These are phyloP conservation scores for Podospora comata DNA, from an alignment of 495 filamentous ascomycete genomes.

Conservation along the genomic window DNA sequence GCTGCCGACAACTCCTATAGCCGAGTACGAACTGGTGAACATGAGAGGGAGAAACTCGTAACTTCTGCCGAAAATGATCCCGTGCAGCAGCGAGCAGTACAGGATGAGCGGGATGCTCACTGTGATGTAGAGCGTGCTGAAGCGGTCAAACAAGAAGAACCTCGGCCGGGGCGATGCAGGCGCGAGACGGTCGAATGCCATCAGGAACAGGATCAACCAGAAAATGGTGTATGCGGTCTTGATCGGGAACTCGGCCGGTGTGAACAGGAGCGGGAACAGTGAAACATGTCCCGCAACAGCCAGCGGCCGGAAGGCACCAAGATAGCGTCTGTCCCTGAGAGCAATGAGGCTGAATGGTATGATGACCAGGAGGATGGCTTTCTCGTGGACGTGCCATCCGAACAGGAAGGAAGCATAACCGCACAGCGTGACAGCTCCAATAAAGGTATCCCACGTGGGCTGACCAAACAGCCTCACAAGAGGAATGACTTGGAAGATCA, in stretches of 20 bases:
- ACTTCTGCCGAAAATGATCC: constrained; percentile 73
- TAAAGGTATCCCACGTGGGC: constrained; percentile 82
- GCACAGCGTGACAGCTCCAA: constrained; percentile 88
- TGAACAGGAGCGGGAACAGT: constrained; percentile 91
- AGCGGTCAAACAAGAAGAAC: constrained; percentile 84
- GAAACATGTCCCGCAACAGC: constrained; percentile 93
- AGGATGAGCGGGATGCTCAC: constrained; percentile 83
- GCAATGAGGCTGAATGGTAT: constrained; percentile 95
- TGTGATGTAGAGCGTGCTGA: constrained; percentile 82
- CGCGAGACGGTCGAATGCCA: constrained; percentile 82
- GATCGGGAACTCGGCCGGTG: constrained; percentile 83
- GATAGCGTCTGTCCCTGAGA: constrained; percentile 84
- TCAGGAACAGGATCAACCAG: constrained; percentile 83
- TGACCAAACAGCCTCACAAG: constrained; percentile 76
- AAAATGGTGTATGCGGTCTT: constrained; percentile 91
- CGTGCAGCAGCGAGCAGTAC: constrained; percentile 83
- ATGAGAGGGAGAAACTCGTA: constrained; percentile 93
- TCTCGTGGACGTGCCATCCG: constrained; percentile 98
- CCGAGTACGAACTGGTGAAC: constrained; percentile 95
- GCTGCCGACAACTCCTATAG: constrained; percentile 91
- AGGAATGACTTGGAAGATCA: constrained; percentile 77
- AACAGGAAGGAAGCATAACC: constrained; percentile 96
- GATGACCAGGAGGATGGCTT: constrained; percentile 90
- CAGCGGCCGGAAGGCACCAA: constrained; percentile 86
- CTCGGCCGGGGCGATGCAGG: constrained; percentile 70